These are phyloP conservation scores for Cyclocybe aegerita DNA, from an alignment of 768 basidiomycete species.

Conservation along the genomic window DNA sequence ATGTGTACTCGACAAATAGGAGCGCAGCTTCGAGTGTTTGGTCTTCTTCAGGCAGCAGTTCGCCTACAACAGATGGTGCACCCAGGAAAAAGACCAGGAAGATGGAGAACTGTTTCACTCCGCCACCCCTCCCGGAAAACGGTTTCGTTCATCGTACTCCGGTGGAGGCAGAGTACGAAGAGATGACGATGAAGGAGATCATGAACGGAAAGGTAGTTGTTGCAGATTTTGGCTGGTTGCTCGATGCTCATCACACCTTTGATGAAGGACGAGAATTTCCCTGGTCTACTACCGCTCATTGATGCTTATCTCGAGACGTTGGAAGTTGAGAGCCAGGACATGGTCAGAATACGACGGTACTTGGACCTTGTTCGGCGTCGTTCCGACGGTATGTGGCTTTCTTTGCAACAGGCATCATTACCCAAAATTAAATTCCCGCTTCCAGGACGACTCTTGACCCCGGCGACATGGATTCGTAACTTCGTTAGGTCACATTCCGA, in stretches of 20 bases:
- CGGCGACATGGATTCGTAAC: conserved; percentile 90
- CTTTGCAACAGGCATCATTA: not conserved
- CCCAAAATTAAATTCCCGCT: not conserved
- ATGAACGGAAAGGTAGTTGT: conserved; percentile 83
- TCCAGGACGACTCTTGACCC: conserved; percentile 75
- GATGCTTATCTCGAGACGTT: conserved; percentile 84
- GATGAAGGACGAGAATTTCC: conserved; percentile 59
- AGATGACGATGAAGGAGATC: conserved; percentile 91
- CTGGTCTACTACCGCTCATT: conserved; percentile 80
- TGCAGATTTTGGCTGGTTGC: conserved; percentile 2
- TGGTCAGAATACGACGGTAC: conserved; percentile 69
- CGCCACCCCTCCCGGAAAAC: conserved; percentile 50
- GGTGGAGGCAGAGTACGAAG: conserved; percentile 83
- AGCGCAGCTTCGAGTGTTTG: conserved; percentile 41
- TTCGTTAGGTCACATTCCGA: conserved; percentile 88
- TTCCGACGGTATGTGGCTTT: conserved; percentile 64
- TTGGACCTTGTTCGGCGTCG: conserved; percentile 76
- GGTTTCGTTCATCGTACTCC: conserved; percentile 38
- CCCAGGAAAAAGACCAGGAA: conserved; percentile 57
- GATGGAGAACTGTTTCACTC: conserved; percentile 71
- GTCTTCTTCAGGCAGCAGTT: conserved; percentile 45
- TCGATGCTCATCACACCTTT: not conserved
- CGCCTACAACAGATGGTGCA: conserved; percentile 29
- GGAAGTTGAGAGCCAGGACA: conserved; percentile 65
- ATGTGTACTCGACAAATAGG: conserved; percentile 64